Evolutionary conservation across 495 filamentous ascomycete species (phyloP).

Genomic region (Bacidia gigantensis): DNA sequence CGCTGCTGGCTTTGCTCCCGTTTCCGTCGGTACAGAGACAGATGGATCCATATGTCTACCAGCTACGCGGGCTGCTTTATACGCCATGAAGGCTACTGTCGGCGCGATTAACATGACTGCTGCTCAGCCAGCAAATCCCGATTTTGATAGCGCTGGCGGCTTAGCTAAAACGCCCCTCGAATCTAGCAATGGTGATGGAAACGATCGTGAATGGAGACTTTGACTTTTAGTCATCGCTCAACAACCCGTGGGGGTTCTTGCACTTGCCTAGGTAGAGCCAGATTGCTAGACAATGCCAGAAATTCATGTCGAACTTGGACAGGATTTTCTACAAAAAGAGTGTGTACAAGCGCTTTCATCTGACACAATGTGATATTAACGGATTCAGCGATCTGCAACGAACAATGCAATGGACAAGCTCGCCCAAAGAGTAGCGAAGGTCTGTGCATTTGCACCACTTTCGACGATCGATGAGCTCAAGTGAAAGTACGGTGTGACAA

Average conservation of each 20-base stretch:
- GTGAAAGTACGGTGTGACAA: not conserved
- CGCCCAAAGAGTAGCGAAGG: not conserved
- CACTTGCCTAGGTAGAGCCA: slow-evolving; percentile 1
- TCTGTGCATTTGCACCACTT: not conserved
- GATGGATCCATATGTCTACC: slow-evolving; percentile 31
- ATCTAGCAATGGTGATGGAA: slow-evolving; percentile 3
- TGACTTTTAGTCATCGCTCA: not conserved
- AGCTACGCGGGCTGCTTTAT: slow-evolving; percentile 29
- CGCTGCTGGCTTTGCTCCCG: slow-evolving; percentile 30
- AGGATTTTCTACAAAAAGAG: too few relatives aligned
- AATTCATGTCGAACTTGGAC: not conserved
- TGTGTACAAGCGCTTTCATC: too few relatives aligned
- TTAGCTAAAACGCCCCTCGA: slow-evolving; percentile 1
- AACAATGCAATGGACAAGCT: not conserved
- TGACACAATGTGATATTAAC: too few relatives aligned
- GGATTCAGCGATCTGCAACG: not conserved
- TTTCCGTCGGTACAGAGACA: slow-evolving; percentile 35
- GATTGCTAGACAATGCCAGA: not conserved
- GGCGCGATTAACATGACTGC: slow-evolving; percentile 2
- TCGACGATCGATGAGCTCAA: not conserved
- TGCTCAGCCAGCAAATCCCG: not conserved
- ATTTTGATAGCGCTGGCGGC: not conserved
- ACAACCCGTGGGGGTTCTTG: slow-evolving; percentile 1
- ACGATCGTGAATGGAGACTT: not conserved
- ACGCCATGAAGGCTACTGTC: slow-evolving; percentile 27